These are phyloP conservation scores for Yamadazyma takamatsuzukensis DNA, from an alignment of 805 yeast species.

Conservation along the genomic window DNA sequence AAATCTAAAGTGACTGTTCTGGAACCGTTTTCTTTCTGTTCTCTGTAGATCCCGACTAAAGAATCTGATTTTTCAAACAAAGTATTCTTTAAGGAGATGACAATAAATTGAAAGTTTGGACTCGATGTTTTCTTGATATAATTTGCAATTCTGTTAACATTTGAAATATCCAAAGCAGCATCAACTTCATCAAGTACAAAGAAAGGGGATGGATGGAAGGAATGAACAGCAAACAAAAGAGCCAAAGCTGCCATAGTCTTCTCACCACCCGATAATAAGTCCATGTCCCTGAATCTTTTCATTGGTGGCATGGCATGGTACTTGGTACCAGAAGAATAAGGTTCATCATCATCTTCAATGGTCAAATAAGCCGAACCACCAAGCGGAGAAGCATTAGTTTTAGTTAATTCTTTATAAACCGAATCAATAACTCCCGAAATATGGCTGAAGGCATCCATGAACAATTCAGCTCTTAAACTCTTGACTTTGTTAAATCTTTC, in stretches of 20 bases:
- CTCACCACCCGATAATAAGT: conserved; percentile 91
- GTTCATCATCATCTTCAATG: conserved; percentile 85
- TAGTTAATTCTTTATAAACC: conserved; percentile 84
- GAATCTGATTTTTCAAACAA: conserved; percentile 87
- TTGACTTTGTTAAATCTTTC: conserved; percentile 59
- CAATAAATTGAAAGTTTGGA: conserved; percentile 83
- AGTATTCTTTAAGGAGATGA: conserved; percentile 83
- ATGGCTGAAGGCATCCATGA: conserved; percentile 73
- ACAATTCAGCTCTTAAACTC: conserved; percentile 54
- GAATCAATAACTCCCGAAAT: conserved; percentile 68
- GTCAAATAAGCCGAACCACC: conserved; percentile 95
- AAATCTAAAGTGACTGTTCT: conserved; percentile 71
- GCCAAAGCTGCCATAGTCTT: conserved; percentile 96
- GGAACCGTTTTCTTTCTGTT: conserved; percentile 69
- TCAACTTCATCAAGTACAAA: conserved; percentile 97
- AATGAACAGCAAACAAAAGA: conserved; percentile 83
- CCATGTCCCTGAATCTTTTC: conserved; percentile 91
- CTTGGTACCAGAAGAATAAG: conserved; percentile 76
- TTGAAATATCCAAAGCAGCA: conserved; percentile 90
- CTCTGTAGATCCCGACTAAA: conserved; percentile 88
- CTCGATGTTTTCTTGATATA: conserved; percentile 75
- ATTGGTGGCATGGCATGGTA: conserved; percentile 96
- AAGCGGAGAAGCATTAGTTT: conserved; percentile 61
- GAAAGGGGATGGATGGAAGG: conserved; percentile 90
- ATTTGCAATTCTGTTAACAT: conserved; percentile 82